Evolutionary conservation across 2,329 filamentous ascomycete species (phyloP).

Genomic region (Hirsutella minnesotensis): DNA sequence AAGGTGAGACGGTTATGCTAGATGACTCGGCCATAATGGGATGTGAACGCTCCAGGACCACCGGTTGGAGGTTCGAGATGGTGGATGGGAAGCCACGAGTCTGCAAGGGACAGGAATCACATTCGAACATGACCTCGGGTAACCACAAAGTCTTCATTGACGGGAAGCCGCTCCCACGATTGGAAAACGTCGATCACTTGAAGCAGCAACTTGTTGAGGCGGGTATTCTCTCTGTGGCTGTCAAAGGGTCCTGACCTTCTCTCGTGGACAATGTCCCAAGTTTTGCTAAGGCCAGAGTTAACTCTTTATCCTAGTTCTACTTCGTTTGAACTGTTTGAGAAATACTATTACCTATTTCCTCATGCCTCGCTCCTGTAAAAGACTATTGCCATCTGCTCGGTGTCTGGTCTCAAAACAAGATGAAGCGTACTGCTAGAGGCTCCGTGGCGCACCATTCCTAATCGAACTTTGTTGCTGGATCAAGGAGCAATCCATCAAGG

Average conservation of each 20-base stretch:
- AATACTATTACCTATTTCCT: not conserved
- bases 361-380: no score
- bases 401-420: not conserved
- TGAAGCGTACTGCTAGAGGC: not conserved
- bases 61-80: not conserved
- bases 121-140: no score
- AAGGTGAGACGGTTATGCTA: not conserved
- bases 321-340: no score
- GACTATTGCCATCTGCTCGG: not conserved
- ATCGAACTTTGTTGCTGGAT: constrained; percentile 20
- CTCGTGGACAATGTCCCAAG: not conserved
- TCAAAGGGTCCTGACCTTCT: not conserved
- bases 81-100: not conserved
- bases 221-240: not conserved
- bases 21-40: not conserved
- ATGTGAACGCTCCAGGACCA: not conserved
- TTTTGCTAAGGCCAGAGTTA: no score
- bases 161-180: no score
- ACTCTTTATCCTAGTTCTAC: no score
- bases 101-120: not conserved
- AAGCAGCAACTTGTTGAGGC: not conserved
- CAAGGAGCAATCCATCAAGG: constrained; percentile 24
- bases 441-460: not conserved
- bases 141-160: no score
- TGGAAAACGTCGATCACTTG: not conserved